A percentile compares a stretch with the other conserved stretches of the same genome.
These are phyloP conservation scores for Chlamydomonas sp. DNA, from an alignment of 139 green algal species.

Conservation along the genomic window DNA sequence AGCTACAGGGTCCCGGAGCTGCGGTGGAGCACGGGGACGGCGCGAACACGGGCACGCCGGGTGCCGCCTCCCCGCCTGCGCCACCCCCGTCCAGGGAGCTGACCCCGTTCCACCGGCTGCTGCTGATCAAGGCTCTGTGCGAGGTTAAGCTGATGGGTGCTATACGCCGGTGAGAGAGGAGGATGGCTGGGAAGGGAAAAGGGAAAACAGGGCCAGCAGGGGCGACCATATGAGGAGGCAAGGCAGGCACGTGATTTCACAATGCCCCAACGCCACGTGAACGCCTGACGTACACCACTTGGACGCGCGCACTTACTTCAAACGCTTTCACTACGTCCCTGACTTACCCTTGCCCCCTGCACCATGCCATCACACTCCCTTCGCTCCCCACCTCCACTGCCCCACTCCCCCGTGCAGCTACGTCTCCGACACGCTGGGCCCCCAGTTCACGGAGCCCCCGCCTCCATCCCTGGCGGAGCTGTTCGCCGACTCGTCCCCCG, in stretches of 20 bases:
- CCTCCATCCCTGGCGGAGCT: constrained; percentile 70
- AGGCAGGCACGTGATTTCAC: too few relatives aligned
- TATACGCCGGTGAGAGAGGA: constrained; percentile 29
- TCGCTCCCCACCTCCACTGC: neutral
- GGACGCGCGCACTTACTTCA: too few relatives aligned
- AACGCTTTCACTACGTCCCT: neutral
- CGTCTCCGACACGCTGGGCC: constrained; percentile 59
- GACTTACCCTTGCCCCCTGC: neutral
- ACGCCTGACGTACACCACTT: too few relatives aligned
- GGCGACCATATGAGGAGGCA: too few relatives aligned
- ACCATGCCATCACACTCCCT: neutral
- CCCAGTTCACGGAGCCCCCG: constrained; percentile 66
- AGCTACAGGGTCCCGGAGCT: neutral
- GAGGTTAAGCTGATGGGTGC: constrained; percentile 49
- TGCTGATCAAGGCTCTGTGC: constrained; percentile 56
- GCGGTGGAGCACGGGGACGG: neutral
- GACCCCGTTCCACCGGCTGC: constrained; percentile 45
- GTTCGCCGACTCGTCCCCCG: constrained; percentile 71
- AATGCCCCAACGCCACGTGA: too few relatives aligned
- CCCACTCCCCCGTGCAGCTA: constrained; percentile 24
- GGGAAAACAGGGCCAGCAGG: neutral
- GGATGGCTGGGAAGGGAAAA: neutral
- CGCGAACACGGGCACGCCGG: neutral
- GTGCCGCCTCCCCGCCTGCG: too few relatives aligned
- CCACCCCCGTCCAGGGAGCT: neutral